Conservation (phyloP, 257 asterid genomes). For the Rubia yunnanensis region DNA sequence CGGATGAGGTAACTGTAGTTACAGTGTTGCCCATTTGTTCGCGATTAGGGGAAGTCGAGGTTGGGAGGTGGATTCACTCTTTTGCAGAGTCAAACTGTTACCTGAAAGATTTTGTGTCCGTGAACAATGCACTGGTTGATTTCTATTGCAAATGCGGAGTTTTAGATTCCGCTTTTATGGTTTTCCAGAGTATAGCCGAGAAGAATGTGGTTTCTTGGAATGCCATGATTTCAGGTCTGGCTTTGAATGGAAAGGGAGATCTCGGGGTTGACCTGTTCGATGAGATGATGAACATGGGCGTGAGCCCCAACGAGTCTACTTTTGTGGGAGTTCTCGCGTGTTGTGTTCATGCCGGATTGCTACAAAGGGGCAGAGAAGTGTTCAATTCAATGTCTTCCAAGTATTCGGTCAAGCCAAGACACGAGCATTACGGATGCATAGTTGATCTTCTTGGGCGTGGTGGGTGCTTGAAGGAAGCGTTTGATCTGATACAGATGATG, state of each 20-base stretch:
- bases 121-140: slow-evolving; percentile 31
- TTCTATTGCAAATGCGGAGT: slow-evolving; percentile 33
- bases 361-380: slow-evolving; percentile 25
- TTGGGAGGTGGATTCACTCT: slow-evolving; percentile 34
- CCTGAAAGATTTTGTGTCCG: slow-evolving; percentile 21
- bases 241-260: slow-evolving; percentile 31
- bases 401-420: slow-evolving; percentile 20
- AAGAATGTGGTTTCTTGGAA: slow-evolving; percentile 39
- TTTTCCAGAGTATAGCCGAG: slow-evolving; percentile 22
- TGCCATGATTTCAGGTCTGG: slow-evolving; percentile 29
- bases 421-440: slow-evolving; percentile 46
- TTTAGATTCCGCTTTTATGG: slow-evolving; percentile 19
- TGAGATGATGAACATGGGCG: slow-evolving; percentile 25
- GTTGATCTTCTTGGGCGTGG: slow-evolving; percentile 42
- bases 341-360: slow-evolving; percentile 36
- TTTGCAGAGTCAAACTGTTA: slow-evolving; percentile 24
- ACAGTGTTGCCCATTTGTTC: slow-evolving; percentile 31
- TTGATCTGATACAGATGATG: slow-evolving; percentile 27
- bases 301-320: slow-evolving; percentile 29
- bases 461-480: slow-evolving; percentile 35
- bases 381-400: slow-evolving; percentile 20
- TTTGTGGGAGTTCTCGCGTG: slow-evolving; percentile 33
- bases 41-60: slow-evolving; percentile 25
- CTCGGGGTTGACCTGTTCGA: slow-evolving; percentile 32
- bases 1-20: slow-evolving; percentile 40